phyloP scores from a whole-genome alignment of 345 rosid genomes.

The Excoecaria agallocha region DNA sequence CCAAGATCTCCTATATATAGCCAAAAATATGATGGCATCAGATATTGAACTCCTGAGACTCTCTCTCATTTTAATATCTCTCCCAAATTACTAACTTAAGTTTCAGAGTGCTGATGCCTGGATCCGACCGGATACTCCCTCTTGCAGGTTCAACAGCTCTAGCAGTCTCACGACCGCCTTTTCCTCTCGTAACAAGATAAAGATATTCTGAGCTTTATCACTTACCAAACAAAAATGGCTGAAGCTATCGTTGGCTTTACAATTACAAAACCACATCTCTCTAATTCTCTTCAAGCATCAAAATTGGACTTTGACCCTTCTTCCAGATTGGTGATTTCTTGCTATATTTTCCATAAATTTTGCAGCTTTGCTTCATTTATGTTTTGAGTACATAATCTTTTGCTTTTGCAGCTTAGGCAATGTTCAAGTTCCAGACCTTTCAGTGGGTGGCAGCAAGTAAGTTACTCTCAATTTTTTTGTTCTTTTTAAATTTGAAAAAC shows the following conservation, averaged over 20 bases:
- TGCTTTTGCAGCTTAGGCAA: slow-evolving; percentile 42
- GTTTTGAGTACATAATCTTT: neutral
- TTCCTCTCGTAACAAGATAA: too few relatives aligned
- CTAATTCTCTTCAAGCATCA: slow-evolving; percentile 23
- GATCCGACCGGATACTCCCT: too few relatives aligned
- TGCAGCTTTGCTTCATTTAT: neutral
- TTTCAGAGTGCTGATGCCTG: too few relatives aligned
- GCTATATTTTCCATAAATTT: neutral
- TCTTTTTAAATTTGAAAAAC: neutral
- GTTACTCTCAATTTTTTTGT: too few relatives aligned
- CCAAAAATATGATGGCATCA: too few relatives aligned
- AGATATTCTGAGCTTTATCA: too few relatives aligned
- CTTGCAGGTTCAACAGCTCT: too few relatives aligned
- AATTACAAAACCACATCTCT: slow-evolving; percentile 34
- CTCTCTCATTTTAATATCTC: too few relatives aligned
- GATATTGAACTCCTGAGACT: too few relatives aligned
- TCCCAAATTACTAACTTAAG: too few relatives aligned
- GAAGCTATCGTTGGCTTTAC: slow-evolving; percentile 51
- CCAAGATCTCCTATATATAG: too few relatives aligned
- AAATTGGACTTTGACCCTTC: slow-evolving; percentile 27
- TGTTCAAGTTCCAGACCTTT: slow-evolving; percentile 33
- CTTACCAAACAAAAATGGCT: slow-evolving; percentile 59
- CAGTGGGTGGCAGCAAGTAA: slow-evolving; percentile 35
- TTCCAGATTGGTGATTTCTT: slow-evolving; percentile 33
- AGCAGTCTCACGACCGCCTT: too few relatives aligned